Percentiles rank a stretch among this genome's conserved stretches.
Conservation (phyloP, 2,329 filamentous ascomycete genomes). For the Trichoderma brevicompactum region DNA sequence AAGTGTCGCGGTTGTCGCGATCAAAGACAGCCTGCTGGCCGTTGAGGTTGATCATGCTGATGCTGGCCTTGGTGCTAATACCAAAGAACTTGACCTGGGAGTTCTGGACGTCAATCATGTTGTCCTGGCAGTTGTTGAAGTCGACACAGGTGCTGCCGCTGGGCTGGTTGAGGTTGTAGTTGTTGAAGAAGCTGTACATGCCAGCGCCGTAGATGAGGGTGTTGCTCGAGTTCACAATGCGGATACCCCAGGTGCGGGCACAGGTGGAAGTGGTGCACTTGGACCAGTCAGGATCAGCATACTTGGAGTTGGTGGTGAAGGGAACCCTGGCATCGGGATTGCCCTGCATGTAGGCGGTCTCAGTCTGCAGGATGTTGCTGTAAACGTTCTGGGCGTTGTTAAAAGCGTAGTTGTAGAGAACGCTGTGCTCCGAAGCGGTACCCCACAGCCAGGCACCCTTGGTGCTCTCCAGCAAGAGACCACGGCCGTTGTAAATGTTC, state of each 20-base stretch:
- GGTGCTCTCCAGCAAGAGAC: conserved; percentile 75
- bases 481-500: conserved; percentile 86
- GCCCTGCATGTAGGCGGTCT: conserved; percentile 87
- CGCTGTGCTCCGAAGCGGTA: conserved; percentile 70
- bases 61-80: conserved; percentile 73
- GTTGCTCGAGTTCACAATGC: conserved; percentile 68
- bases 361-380: conserved; percentile 83
- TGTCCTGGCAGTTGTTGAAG: conserved; percentile 72
- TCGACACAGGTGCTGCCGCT: conserved; percentile 57
- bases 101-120: conserved; percentile 75
- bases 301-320: conserved; percentile 62
- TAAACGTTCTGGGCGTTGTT: conserved; percentile 77
- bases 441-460: conserved; percentile 81
- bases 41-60: conserved; percentile 72
- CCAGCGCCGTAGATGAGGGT: conserved; percentile 74
- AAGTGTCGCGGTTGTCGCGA: conserved; percentile 67
- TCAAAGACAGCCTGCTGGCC: conserved; percentile 59
- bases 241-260: conserved; percentile 77
- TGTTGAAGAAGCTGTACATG: conserved; percentile 82
- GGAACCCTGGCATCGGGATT: conserved; percentile 74
- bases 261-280: conserved; percentile 60
- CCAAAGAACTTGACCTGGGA: conserved; percentile 69
- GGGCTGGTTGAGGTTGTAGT: conserved; percentile 64
- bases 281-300: conserved; percentile 71
- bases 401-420: conserved; percentile 85